A percentile compares a stretch with the other conserved stretches of the same genome.
phyloP scores from a whole-genome alignment of 2,329 filamentous ascomycete species.

The Botrytis aclada region DNA sequence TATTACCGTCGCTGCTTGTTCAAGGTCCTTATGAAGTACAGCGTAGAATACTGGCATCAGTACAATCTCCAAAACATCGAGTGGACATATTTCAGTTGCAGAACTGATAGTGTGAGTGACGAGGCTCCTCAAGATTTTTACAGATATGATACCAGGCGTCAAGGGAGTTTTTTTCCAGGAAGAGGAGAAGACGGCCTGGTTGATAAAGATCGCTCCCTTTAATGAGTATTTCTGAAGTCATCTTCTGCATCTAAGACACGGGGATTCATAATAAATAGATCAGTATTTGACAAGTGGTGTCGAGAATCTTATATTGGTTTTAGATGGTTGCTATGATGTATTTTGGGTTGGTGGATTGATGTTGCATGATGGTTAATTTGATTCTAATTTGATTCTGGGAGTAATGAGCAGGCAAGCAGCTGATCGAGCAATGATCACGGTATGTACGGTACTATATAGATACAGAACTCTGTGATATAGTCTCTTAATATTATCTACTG shows the following conservation, averaged over 20 bases:
- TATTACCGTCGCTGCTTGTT: neutral
- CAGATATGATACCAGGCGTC: slow-evolving; percentile 2
- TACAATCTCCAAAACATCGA: neutral
- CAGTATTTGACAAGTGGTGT: neutral
- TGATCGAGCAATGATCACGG: neutral
- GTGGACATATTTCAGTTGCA: neutral
- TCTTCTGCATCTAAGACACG: neutral
- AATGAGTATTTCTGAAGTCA: neutral
- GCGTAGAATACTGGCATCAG: neutral
- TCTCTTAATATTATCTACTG: neutral
- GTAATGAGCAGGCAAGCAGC: neutral
- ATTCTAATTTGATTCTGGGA: neutral
- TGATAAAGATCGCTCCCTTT: neutral
- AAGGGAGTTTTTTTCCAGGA: neutral
- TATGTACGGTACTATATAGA: neutral
- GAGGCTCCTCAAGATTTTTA: neutral
- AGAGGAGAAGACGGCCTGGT: neutral
- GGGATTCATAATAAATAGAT: neutral
- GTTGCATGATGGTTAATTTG: neutral
- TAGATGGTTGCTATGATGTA: neutral
- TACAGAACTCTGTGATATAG: neutral
- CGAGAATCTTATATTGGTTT: neutral
- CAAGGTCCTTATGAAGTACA: neutral
- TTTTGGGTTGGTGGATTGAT: neutral
- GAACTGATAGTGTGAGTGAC: neutral